Evolutionary conservation across 139 green algal genomes (phyloP), one percentile per base, ranked within the genome.

Genomic region (Chlorella sp.): DNA sequence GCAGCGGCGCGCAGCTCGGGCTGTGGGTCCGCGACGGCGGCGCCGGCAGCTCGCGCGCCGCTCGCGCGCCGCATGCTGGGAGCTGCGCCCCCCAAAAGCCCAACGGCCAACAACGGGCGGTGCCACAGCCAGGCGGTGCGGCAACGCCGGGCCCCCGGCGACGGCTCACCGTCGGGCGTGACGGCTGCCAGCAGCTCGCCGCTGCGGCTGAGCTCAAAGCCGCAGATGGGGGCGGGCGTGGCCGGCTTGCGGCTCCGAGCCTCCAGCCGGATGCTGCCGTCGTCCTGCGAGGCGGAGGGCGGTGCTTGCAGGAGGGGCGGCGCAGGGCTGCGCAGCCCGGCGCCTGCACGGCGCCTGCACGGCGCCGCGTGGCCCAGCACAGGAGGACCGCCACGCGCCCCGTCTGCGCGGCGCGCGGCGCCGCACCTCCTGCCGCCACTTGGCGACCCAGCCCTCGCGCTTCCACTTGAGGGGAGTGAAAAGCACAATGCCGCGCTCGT

Each of bases 111-210:
- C 14, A 55, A 55, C 17, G 46, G 17, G 46, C 14, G 14, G 46
- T 55, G 46, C 46, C 17, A 14, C 46, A 55, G 46, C 53, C 23
- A 25, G 31, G 53, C 53, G 8, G 31, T 25, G 19, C 23, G 53
- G 53, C 53, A 62, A 62, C 23, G 29, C n/a, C 21, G 21, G 2
- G 2, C 4, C 1, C 38, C 15, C 29, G 15, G n/a, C 31, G 33
- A 2, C 33, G 0, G 4, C 69, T 40, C 69, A 75, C 69, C 42
- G 46, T 84, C 79, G 31, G 79, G 79, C 2, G 79, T 84, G 23
- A 84, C 79, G 15, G 55, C 73, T 33, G 61, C 79, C 62, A 84
- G 55, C 31, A 81, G 58, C 29, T 51, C 40, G 4, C 79, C 79
- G 56, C 67, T 72, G 59, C 42, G 65, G 33, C 50, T 66, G 35